Percentiles rank a stretch among this genome's conserved stretches.
Evolutionary conservation across 2,329 filamentous ascomycete genomes (phyloP).

Genomic region (Colletotrichum acutatum): DNA sequence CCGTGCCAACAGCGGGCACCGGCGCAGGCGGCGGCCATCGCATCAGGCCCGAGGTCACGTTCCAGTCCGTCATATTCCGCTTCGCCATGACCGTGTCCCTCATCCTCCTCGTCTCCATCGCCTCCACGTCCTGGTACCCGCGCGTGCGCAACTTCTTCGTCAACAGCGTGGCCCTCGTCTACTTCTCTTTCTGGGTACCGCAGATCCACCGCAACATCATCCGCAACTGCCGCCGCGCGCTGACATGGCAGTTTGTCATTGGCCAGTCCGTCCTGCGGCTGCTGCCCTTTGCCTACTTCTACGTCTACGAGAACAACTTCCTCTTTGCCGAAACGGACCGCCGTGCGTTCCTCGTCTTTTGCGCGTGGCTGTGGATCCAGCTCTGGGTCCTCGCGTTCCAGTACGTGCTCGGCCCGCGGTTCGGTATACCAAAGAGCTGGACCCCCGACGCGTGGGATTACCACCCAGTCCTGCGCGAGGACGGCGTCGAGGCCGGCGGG

Average conservation of each 20-base stretch:
- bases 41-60: slow-evolving; percentile 47
- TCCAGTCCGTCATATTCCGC: slow-evolving; percentile 67
- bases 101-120: slow-evolving; percentile 68
- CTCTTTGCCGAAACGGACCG: slow-evolving; percentile 79
- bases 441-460: slow-evolving; percentile 90
- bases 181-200: slow-evolving; percentile 91
- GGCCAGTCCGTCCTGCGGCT: slow-evolving; percentile 85
- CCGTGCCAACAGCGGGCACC: slow-evolving; percentile 38
- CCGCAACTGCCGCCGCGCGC: slow-evolving; percentile 89
- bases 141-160: slow-evolving; percentile 65
- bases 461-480: slow-evolving; percentile 87
- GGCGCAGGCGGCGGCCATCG: neutral
- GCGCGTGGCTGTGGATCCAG: slow-evolving; percentile 89
- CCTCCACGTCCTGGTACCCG: slow-evolving; percentile 70
- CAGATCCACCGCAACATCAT: slow-evolving; percentile 92
- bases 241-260: slow-evolving; percentile 91
- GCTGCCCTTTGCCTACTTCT: slow-evolving; percentile 87
- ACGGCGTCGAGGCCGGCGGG: slow-evolving; percentile 81
- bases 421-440: slow-evolving; percentile 79
- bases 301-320: slow-evolving; percentile 81
- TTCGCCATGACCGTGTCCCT: slow-evolving; percentile 66
- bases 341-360: slow-evolving; percentile 71
- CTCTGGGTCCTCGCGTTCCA: slow-evolving; percentile 82
- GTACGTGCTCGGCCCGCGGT: slow-evolving; percentile 87
- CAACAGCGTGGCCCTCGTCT: slow-evolving; percentile 75